Evolutionary conservation across 345 rosid genomes (phyloP).

Genomic region (Populus deltoides): DNA sequence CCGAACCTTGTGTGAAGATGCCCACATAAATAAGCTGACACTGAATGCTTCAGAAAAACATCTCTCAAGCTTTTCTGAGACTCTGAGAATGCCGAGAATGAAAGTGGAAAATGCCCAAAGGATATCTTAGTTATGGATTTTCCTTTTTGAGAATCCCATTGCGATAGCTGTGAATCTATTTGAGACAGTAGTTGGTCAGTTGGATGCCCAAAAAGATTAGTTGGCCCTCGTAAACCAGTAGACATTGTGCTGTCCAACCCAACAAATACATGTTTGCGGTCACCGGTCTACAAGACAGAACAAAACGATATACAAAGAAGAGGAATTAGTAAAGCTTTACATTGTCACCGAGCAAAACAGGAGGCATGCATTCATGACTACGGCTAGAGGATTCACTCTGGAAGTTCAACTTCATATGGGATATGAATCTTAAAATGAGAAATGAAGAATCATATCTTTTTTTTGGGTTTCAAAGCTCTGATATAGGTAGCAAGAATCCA

Average conservation of each 20-base stretch:
- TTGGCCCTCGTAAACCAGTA: constrained; percentile 87
- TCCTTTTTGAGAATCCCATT: constrained; percentile 59
- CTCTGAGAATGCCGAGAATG: constrained; percentile 63
- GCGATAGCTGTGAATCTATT: constrained; percentile 63
- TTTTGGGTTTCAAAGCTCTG: neutral
- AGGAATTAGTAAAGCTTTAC: constrained; percentile 3
- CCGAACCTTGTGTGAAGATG: constrained; percentile 89
- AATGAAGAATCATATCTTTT: neutral
- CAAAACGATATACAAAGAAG: constrained; percentile 12
- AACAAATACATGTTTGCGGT: constrained; percentile 68
- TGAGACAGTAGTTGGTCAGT: constrained; percentile 63
- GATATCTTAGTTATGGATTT: constrained; percentile 71
- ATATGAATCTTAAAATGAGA: neutral
- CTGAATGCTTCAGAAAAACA: constrained; percentile 75
- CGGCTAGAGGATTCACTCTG: neutral
- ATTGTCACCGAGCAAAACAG: neutral
- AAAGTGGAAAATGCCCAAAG: constrained; percentile 92
- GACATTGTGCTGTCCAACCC: constrained; percentile 81
- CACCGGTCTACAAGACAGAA: constrained; percentile 46
- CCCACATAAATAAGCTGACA: constrained; percentile 82
- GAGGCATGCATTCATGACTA: neutral
- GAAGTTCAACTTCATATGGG: neutral
- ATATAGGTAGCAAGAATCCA: neutral
- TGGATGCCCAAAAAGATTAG: constrained; percentile 94
- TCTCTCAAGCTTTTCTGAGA: constrained; percentile 67